Evolutionary conservation across 1,139 yeast species (phyloP).

Genomic region (Candida labiduridarum): DNA sequence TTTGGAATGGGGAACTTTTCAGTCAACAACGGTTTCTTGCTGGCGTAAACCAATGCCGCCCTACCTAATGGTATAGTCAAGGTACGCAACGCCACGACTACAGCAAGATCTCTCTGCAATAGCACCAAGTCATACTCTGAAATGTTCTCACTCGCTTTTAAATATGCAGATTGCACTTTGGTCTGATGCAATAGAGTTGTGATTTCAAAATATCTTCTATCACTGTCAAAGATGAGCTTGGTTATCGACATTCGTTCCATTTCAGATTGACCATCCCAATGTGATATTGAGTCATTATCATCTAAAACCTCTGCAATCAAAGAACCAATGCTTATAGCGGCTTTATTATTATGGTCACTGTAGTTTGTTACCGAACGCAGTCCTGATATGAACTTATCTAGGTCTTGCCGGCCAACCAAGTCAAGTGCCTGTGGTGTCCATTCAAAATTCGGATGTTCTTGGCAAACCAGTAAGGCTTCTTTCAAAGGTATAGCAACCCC

Average conservation of each 20-base stretch:
- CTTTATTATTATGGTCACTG: slow-evolving; percentile 11
- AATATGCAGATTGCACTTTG: slow-evolving; percentile 55
- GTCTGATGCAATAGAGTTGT: slow-evolving; percentile 72
- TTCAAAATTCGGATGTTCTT: slow-evolving; percentile 54
- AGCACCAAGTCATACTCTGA: slow-evolving; percentile 62
- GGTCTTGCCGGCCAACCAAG: slow-evolving; percentile 69
- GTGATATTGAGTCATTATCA: slow-evolving; percentile 48
- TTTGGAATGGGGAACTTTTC: slow-evolving; percentile 83
- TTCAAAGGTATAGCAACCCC: slow-evolving; percentile 71
- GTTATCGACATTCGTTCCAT: slow-evolving; percentile 69
- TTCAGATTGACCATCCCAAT: slow-evolving; percentile 72
- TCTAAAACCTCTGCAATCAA: slow-evolving; percentile 50
- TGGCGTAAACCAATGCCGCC: slow-evolving; percentile 70
- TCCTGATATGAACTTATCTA: slow-evolving; percentile 22
- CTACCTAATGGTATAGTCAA: slow-evolving; percentile 78
- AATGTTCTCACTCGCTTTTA: slow-evolving; percentile 36
- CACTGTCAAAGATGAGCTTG: slow-evolving; percentile 71
- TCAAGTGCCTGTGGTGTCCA: slow-evolving; percentile 55
- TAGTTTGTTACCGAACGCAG: background rate
- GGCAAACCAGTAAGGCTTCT: slow-evolving; percentile 60
- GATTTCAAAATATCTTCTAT: slow-evolving; percentile 79
- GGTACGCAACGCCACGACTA: slow-evolving; percentile 68
- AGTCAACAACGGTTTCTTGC: slow-evolving; percentile 77
- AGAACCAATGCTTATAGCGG: slow-evolving; percentile 48
- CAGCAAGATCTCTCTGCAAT: slow-evolving; percentile 65